phyloP scores from a whole-genome alignment of 805 yeast genomes.

The Myxozyma vanderwaltii region DNA sequence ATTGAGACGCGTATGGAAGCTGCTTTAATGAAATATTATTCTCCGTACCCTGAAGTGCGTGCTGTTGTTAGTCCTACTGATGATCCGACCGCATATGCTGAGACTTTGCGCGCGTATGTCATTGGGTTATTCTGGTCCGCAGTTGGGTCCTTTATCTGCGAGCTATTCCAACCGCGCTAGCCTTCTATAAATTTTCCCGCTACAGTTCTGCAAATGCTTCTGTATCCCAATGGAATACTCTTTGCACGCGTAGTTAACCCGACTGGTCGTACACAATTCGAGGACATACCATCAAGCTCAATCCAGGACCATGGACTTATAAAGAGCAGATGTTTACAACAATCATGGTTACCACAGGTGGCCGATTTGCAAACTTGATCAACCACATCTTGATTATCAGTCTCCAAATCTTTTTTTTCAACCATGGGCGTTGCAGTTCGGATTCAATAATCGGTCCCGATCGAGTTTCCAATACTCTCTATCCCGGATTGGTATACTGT shows the following conservation, averaged over 20 bases:
- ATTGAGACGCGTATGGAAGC: slow-evolving; percentile 44
- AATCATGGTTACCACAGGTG: slow-evolving; percentile 38
- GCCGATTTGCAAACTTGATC: slow-evolving; percentile 19
- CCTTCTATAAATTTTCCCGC: slow-evolving; percentile 56
- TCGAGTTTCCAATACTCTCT: slow-evolving; percentile 48
- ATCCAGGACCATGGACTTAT: slow-evolving; percentile 64
- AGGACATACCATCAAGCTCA: slow-evolving; percentile 49
- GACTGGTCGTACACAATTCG: slow-evolving; percentile 49
- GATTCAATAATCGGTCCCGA: slow-evolving; percentile 64
- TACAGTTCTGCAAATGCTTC: slow-evolving; percentile 58
- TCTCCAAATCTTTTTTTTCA: slow-evolving; percentile 41
- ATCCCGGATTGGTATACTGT: slow-evolving; percentile 17
- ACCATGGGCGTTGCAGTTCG: slow-evolving; percentile 46
- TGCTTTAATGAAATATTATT: slow-evolving; percentile 46
- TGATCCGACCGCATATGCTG: slow-evolving; percentile 50
- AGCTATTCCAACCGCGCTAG: slow-evolving; percentile 57
- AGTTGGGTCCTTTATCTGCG: slow-evolving; percentile 58
- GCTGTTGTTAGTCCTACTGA: slow-evolving; percentile 40
- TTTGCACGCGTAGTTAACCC: slow-evolving; percentile 50
- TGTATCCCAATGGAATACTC: slow-evolving; percentile 59
- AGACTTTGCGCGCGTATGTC: slow-evolving; percentile 56
- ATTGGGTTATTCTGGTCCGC: slow-evolving; percentile 55
- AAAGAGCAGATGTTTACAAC: slow-evolving; percentile 70
- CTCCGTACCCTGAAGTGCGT: slow-evolving; percentile 63
- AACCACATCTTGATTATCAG: slow-evolving; percentile 34